Conservation (phyloP, 2,329 filamentous ascomycete genomes). For the Stemphylium beticola region DNA sequence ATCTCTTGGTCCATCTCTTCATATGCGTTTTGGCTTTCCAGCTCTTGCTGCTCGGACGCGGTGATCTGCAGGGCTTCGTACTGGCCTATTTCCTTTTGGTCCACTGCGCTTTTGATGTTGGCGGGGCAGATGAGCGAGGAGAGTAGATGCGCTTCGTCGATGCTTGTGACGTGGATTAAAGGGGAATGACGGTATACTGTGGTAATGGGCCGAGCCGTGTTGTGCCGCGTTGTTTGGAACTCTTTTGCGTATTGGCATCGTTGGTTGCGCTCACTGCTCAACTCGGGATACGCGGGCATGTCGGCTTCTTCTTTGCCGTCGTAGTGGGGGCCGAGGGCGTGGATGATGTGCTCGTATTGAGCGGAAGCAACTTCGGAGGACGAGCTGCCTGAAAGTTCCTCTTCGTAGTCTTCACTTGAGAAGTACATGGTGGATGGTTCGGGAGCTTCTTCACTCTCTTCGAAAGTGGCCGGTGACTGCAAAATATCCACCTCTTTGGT, state of each 20-base stretch:
- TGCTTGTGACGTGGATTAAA: neutral
- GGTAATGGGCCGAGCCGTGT: neutral
- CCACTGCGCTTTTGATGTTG: neutral
- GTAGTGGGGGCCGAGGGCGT: neutral
- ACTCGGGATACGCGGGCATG: slow-evolving; percentile 18
- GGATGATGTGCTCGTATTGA: neutral
- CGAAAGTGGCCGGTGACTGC: too few species aligned
- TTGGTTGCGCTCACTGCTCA: slow-evolving; percentile 5
- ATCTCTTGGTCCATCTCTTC: neutral
- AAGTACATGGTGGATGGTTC: too few species aligned
- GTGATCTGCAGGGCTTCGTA: neutral
- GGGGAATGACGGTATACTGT: slow-evolving; percentile 7
- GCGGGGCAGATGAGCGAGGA: neutral
- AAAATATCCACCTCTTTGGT: too few species aligned
- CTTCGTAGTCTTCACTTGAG: too few species aligned
- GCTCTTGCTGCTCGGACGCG: neutral
- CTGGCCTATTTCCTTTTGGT: neutral
- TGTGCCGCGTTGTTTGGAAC: slow-evolving; percentile 1
- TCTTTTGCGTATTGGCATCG: slow-evolving; percentile 9
- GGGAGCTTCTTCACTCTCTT: too few species aligned
- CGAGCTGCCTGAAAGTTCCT: too few species aligned
- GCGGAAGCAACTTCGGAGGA: neutral
- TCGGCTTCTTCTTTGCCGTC: slow-evolving; percentile 9
- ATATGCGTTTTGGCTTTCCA: neutral
- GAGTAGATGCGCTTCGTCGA: slow-evolving; percentile 7